phyloP scores from a whole-genome alignment of 805 yeast species.

The Saturnispora ahearnii region DNA sequence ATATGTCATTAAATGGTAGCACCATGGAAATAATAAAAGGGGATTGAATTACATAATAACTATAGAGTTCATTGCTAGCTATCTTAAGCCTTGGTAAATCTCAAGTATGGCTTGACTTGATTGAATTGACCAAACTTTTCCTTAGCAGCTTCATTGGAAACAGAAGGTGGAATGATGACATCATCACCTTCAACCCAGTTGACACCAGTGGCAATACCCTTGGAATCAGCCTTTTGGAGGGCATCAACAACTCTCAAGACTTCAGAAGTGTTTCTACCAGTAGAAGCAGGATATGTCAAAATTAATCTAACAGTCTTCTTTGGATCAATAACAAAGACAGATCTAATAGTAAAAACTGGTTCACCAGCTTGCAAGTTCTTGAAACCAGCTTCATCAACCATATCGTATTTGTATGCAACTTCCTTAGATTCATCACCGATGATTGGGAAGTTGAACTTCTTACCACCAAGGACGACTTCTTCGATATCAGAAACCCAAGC shows the following conservation, averaged over 20 bases:
- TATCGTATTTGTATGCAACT: slow-evolving; percentile 75
- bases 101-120: slow-evolving; percentile 84
- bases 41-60: not conserved
- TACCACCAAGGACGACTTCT: slow-evolving; percentile 60
- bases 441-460: slow-evolving; percentile 77
- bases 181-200: slow-evolving; percentile 88
- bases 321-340: slow-evolving; percentile 89
- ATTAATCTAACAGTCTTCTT: slow-evolving; percentile 78
- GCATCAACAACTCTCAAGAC: slow-evolving; percentile 86
- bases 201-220: slow-evolving; percentile 83
- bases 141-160: slow-evolving; percentile 69
- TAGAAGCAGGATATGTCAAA: slow-evolving; percentile 85
- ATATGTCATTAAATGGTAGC: too few species aligned
- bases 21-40: not conserved
- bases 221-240: slow-evolving; percentile 73
- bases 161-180: slow-evolving; percentile 84
- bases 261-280: slow-evolving; percentile 91
- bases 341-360: slow-evolving; percentile 79
- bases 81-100: slow-evolving; percentile 39
- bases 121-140: slow-evolving; percentile 79
- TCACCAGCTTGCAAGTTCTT: slow-evolving; percentile 58
- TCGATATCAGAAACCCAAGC: slow-evolving; percentile 89
- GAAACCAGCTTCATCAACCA: slow-evolving; percentile 82
- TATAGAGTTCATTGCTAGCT: not conserved
- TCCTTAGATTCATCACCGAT: slow-evolving; percentile 81